Percentiles rank a stretch among this genome's conserved stretches.
These are phyloP conservation scores for Sporobolus alterniflorus DNA, from an alignment of 202 grass and related monocot species.

Conservation along the genomic window DNA sequence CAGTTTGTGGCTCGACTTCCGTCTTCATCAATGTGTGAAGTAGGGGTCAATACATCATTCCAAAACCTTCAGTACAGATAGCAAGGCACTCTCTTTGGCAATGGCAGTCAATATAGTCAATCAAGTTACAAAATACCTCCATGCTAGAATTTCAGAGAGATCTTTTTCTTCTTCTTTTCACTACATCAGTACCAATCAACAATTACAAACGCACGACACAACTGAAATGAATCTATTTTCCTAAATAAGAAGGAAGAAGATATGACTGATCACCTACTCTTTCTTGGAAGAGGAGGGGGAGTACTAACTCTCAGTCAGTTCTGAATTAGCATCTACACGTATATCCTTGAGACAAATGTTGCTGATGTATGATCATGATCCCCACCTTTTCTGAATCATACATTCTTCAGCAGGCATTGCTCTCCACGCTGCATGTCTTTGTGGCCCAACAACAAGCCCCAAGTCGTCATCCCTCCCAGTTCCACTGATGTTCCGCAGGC, in stretches of 20 bases:
- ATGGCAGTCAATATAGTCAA: neutral
- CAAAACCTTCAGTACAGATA: neutral
- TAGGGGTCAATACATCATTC: neutral
- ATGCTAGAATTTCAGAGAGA: constrained; percentile 29
- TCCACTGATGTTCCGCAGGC: too few relatives aligned
- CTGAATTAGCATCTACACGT: constrained; percentile 43
- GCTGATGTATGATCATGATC: neutral
- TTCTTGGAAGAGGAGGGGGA: neutral
- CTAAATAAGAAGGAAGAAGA: neutral
- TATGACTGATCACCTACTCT: constrained; percentile 9
- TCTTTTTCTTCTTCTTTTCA: neutral
- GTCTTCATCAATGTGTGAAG: neutral
- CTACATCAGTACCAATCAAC: constrained; percentile 12
- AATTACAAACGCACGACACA: constrained; percentile 34
- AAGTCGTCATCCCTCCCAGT: too few relatives aligned
- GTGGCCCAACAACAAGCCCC: too few relatives aligned
- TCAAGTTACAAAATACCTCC: neutral
- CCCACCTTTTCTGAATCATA: constrained; percentile 24
- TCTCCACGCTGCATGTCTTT: too few relatives aligned
- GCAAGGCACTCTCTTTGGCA: neutral
- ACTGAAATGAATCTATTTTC: constrained; percentile 19
- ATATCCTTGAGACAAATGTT: constrained; percentile 18
- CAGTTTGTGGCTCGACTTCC: neutral
- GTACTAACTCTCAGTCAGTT: constrained; percentile 18
- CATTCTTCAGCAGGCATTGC: too few relatives aligned